phyloP scores from a whole-genome alignment of 176 grass and related monocot species.

The Carex scoparia region DNA sequence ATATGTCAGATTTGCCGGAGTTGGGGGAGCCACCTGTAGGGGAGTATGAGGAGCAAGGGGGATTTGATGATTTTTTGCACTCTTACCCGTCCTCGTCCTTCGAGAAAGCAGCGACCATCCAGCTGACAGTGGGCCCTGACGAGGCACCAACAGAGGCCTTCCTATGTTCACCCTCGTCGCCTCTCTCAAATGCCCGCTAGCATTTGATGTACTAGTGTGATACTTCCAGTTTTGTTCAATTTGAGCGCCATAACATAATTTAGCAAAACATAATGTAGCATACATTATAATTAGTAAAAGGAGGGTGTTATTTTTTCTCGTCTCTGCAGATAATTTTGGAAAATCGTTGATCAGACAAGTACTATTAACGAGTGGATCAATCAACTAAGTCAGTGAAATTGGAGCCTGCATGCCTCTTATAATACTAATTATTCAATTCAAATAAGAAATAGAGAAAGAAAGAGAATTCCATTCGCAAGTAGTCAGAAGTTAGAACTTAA shows the following conservation, averaged over 20 bases:
- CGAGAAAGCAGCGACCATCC: conserved; percentile 25
- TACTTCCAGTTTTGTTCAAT: not conserved
- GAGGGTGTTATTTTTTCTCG: not conserved
- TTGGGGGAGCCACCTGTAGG: conserved; percentile 24
- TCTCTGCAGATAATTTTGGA: no score
- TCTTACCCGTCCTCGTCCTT: conserved; percentile 76
- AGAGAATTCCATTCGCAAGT: no score
- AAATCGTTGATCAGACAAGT: no score
- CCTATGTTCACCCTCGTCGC: conserved; percentile 48
- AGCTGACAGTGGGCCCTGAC: not conserved
- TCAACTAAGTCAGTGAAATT: no score
- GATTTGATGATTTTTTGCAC: conserved; percentile 77
- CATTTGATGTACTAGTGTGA: not conserved
- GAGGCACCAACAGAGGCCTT: conserved; percentile 33
- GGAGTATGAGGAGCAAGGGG: conserved; percentile 20
- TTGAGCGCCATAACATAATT: not conserved
- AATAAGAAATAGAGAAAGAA: no score
- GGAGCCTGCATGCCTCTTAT: no score
- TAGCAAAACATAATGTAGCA: not conserved
- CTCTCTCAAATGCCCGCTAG: conserved; percentile 28
- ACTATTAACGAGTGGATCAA: no score
- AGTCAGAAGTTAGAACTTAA: no score
- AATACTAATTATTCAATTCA: no score
- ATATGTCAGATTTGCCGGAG: conserved; percentile 45
- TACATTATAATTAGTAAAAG: not conserved